Conservation (phyloP, 2,329 filamentous ascomycete species). For the Coniella lustricola region DNA sequence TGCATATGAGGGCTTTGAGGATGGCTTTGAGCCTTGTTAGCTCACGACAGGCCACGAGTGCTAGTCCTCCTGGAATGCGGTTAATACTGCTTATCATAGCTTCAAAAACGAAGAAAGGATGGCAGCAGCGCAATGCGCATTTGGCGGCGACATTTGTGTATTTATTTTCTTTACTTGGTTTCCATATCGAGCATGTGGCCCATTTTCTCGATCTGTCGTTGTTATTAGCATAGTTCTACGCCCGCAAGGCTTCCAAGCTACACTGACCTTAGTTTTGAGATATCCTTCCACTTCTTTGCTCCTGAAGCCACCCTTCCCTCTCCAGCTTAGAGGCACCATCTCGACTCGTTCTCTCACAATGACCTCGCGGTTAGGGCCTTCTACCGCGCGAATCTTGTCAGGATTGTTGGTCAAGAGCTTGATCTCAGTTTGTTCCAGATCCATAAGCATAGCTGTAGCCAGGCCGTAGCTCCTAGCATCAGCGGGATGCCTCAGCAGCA, state of each 20-base stretch:
- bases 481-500: slow-evolving; percentile 83
- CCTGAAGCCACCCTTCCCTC: slow-evolving; percentile 72
- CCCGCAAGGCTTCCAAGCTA: neutral
- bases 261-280: slow-evolving; percentile 80
- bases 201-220: slow-evolving; percentile 77
- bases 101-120: too few relatives aligned
- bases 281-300: slow-evolving; percentile 91
- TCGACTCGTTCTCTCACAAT: slow-evolving; percentile 83
- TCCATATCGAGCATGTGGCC: slow-evolving; percentile 66
- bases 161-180: slow-evolving; percentile 18
- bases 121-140: neutral
- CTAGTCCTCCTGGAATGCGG: too few relatives aligned
- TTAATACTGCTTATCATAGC: too few relatives aligned
- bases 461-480: slow-evolving; percentile 92
- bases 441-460: slow-evolving; percentile 89
- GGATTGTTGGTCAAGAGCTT: slow-evolving; percentile 92
- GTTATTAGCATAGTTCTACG: slow-evolving; percentile 2
- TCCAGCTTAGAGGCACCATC: slow-evolving; percentile 95
- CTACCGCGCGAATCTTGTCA: slow-evolving; percentile 90
- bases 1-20: too few relatives aligned
- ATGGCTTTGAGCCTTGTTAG: too few relatives aligned
- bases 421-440: slow-evolving; percentile 74
- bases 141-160: neutral
- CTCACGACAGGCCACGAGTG: too few relatives aligned
- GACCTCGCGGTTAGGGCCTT: slow-evolving; percentile 83